These are phyloP conservation scores for Chrysoporthe puriensis DNA, from an alignment of 2,329 filamentous ascomycete genomes.

Conservation along the genomic window DNA sequence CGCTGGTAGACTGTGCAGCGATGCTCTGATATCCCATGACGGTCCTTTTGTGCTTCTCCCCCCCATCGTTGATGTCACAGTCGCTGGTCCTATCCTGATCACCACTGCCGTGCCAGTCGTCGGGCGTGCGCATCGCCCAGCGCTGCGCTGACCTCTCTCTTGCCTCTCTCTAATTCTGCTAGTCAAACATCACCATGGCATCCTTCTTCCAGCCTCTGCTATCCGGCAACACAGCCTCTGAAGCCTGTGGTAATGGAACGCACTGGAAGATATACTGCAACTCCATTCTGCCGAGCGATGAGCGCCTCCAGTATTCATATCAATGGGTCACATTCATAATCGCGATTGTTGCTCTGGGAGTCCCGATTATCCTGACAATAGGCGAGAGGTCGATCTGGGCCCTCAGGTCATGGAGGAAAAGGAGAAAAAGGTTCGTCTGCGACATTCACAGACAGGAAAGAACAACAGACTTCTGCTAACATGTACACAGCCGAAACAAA, in stretches of 20 bases:
- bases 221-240: conserved; percentile 36
- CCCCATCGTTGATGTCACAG: conserved; percentile 21
- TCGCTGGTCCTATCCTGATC: conserved; percentile 8
- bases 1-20: conserved; percentile 1
- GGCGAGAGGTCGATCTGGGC: conserved; percentile 13
- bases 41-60: not conserved
- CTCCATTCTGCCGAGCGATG: conserved; percentile 31
- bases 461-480: conserved; percentile 12
- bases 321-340: conserved; percentile 37
- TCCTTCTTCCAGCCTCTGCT: conserved; percentile 39
- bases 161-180: not conserved
- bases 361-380: conserved; percentile 30
- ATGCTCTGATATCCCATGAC: conserved; percentile 21
- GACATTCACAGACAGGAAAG: not conserved
- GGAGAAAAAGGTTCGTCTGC: conserved; percentile 26
- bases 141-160: conserved; percentile 1
- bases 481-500: conserved; percentile 14
- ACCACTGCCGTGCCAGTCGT: conserved; percentile 18
- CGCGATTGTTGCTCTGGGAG: conserved; percentile 33
- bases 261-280: conserved; percentile 38
- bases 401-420: conserved; percentile 20
- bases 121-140: conserved; percentile 21
- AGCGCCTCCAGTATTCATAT: conserved; percentile 34
- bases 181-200: conserved; percentile 34
- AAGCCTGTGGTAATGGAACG: conserved; percentile 30